phyloP scores from a whole-genome alignment of 2,329 filamentous ascomycete species.

The Chrysosporium keratinophilum region DNA sequence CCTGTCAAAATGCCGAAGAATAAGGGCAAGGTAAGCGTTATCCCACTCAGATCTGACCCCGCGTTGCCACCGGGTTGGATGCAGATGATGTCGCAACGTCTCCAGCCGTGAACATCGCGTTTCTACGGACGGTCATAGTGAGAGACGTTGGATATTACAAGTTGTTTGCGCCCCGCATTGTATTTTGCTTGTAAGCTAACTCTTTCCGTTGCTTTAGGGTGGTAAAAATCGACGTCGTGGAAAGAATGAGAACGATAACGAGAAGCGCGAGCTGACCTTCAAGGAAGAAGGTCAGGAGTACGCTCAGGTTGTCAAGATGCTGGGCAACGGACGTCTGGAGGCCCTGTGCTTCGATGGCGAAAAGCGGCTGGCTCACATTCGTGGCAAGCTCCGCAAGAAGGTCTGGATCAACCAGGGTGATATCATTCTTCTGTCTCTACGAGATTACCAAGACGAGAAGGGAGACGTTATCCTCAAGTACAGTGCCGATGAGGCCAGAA shows the following conservation, averaged over 20 bases:
- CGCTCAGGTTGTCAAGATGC: constrained; percentile 87
- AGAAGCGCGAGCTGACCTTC: constrained; percentile 97
- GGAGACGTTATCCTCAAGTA: constrained; percentile 92
- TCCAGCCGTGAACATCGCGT: background rate
- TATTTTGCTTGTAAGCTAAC: background rate
- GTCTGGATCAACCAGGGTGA: constrained; percentile 99
- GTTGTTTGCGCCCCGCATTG: background rate
- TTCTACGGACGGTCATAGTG: background rate
- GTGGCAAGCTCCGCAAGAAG: constrained; percentile 98
- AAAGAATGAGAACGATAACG: constrained; percentile 99
- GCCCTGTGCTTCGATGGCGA: constrained; percentile 91
- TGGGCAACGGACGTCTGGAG: constrained; percentile 88
- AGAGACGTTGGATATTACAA: background rate
- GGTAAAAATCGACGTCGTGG: constrained; percentile 97
- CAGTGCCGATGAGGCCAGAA: constrained; percentile 87
- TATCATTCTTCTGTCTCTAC: constrained; percentile 78
- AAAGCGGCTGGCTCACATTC: constrained; percentile 73
- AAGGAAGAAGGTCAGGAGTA: constrained; percentile 96
- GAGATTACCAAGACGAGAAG: constrained; percentile 91
- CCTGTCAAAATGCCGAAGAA: constrained; percentile 80
- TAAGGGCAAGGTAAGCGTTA: constrained; percentile 79
- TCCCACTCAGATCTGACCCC: constrained; percentile 16
- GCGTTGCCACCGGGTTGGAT: constrained; percentile 9
- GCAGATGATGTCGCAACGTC: background rate
- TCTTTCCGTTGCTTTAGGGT: constrained; percentile 50